Conservation (phyloP, 345 rosid genomes). For the Excoecaria cochinchinensis region DNA sequence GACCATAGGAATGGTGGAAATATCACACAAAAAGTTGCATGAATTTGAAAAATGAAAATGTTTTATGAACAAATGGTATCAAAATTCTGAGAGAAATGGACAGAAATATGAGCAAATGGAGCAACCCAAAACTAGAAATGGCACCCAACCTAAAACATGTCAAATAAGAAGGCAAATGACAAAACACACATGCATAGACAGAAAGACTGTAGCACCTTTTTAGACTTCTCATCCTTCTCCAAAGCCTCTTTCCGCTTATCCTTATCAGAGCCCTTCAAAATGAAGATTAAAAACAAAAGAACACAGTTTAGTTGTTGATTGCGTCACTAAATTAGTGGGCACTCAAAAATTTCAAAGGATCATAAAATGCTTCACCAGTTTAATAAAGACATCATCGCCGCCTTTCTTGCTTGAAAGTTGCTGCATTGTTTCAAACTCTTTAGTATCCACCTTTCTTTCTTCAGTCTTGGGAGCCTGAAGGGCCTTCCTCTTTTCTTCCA, state of each 20-base stretch:
- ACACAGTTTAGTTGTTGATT: background rate
- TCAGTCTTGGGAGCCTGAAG: slow-evolving; percentile 53
- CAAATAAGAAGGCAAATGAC: background rate
- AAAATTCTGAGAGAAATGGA: background rate
- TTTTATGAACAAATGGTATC: background rate
- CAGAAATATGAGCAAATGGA: background rate
- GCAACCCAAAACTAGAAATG: background rate
- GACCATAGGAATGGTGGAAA: background rate
- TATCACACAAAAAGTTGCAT: background rate
- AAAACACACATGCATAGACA: background rate
- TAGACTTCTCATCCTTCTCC: slow-evolving; percentile 65
- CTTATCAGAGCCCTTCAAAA: slow-evolving; percentile 59
- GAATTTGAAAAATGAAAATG: background rate
- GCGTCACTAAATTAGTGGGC: background rate
- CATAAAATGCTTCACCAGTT: slow-evolving; percentile 42
- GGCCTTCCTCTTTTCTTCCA: slow-evolving; percentile 65
- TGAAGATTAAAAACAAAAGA: background rate
- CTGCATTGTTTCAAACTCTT: slow-evolving; percentile 68
- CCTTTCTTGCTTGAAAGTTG: slow-evolving; percentile 68
- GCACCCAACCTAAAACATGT: background rate
- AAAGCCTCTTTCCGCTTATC: slow-evolving; percentile 61
- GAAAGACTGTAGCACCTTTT: slow-evolving; percentile 38
- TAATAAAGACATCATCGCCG: slow-evolving; percentile 47
- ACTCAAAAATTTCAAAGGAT: background rate
- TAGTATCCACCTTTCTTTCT: slow-evolving; percentile 63